Percentiles rank a stretch among this genome's conserved stretches.
Conservation (phyloP, 73 alveolate genomes). For the Uronychia setigera region DNA sequence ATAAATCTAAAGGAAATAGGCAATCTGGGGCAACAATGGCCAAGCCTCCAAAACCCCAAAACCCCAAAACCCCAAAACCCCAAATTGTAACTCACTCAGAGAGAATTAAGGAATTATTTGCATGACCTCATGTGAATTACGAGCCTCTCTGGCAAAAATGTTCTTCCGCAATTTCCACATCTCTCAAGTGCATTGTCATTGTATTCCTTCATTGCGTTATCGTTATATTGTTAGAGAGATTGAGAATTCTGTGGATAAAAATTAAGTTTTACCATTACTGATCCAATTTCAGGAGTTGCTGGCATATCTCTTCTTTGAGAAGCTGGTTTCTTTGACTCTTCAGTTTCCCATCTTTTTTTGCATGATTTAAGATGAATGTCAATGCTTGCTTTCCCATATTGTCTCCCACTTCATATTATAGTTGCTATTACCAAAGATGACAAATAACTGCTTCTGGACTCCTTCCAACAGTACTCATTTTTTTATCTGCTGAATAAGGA, state of each 20-base stretch:
- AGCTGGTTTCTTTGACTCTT: conserved; percentile 77
- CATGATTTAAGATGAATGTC: conserved; percentile 84
- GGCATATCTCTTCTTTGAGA: conserved; percentile 82
- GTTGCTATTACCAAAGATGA: conserved; percentile 60
- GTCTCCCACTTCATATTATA: conserved; percentile 72
- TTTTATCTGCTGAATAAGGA: conserved; percentile 23
- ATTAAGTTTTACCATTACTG: conserved; percentile 21
- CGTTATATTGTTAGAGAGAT: conserved; percentile 31
- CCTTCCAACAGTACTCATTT: not conserved
- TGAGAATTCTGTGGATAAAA: no score
- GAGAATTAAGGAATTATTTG: no score
- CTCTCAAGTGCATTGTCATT: conserved; percentile 70
- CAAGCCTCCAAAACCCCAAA: not conserved
- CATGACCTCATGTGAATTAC: conserved; percentile 60
- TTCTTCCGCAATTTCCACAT: conserved; percentile 84
- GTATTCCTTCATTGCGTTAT: conserved; percentile 63
- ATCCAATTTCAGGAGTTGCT: conserved; percentile 55
- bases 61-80: no score
- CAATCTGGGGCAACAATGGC: not conserved
- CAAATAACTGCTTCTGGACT: conserved; percentile 67
- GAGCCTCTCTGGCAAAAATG: conserved; percentile 79
- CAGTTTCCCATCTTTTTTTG: conserved; percentile 74
- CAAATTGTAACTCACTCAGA: no score
- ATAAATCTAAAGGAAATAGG: not conserved
- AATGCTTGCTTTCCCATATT: conserved; percentile 84